These are phyloP conservation scores for Rhizoclosmatium globosum DNA, from an alignment of 192 early-diverging fungal species.

Conservation along the genomic window DNA sequence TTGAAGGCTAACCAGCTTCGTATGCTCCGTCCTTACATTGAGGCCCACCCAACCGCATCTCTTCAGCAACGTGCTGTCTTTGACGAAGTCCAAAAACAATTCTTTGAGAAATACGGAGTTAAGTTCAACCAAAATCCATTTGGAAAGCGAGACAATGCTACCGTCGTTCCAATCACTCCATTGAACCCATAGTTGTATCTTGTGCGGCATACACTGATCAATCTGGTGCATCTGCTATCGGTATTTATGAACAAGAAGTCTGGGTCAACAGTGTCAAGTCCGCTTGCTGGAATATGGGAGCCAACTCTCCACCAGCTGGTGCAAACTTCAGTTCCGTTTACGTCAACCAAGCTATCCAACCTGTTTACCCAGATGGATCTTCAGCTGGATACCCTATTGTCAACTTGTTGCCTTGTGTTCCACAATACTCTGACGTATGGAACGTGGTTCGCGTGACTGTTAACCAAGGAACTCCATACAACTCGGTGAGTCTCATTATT, in stretches of 20 bases:
- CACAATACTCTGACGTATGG: conserved; percentile 34
- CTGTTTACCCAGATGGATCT: conserved; percentile 34
- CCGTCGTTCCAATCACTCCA: conserved; percentile 16
- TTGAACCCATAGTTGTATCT: conserved; percentile 6
- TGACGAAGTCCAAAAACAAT: conserved; percentile 27
- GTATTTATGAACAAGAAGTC: background rate
- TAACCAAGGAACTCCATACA: background rate
- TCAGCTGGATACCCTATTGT: conserved; percentile 35
- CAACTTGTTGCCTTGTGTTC: conserved; percentile 6
- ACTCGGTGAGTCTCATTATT: conserved; percentile 6
- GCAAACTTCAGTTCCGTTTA: background rate
- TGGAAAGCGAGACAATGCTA: conserved; percentile 14
- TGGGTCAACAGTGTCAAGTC: conserved; percentile 26
- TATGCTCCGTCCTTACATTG: conserved; percentile 46
- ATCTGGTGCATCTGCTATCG: conserved; percentile 24
- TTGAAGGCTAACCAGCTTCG: conserved; percentile 47
- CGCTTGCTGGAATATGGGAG: conserved; percentile 40
- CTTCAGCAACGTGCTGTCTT: conserved; percentile 31
- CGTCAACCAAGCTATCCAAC: conserved; percentile 26
- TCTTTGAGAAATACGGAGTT: conserved; percentile 39
- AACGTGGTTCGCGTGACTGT: conserved; percentile 31
- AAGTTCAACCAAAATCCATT: conserved; percentile 30
- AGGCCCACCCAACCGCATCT: conserved; percentile 13
- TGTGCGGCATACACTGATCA: conserved; percentile 29
- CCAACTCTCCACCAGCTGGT: conserved; percentile 9